Base-by-base conservation (phyloP, 495 filamentous ascomycete species). In the Stereocaulon alpinum region DNA sequence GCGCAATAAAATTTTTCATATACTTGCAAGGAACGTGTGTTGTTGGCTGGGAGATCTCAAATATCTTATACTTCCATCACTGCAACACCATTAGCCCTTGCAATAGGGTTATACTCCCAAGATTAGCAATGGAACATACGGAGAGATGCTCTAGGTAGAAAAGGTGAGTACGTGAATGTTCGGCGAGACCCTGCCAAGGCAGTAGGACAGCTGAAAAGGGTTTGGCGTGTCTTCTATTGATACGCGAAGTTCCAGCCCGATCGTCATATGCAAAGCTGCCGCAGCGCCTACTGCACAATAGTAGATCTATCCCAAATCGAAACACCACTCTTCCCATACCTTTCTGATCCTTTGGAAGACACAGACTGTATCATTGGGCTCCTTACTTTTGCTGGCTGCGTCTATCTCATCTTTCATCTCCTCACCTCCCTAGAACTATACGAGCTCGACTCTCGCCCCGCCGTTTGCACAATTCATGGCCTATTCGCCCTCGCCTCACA, bases 401-500 rank as follows among this genome's bases (percentile, higher is more conserved):
- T 34, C 4, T 12, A 11, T 34, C 49, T 6, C 34, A 43, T 22
- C 15, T 24, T 34, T n/a, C 15, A 15, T 24, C 40, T 22, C 32
- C 18, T 41, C 56, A 29, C 34, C 40, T 50, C 7, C 9, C 12
- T n/a, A n/a, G n/a, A n/a, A n/a, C 40, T 34, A n/a, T 58, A 11
- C 45, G 24, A 17, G n/a, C 9, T 32, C 22, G 5, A 40, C 5
- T 22, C 11, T 30, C 17, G 34, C 6, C 10, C 37, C 47, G 15
- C n/a, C 20, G 15, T 37, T 27, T 20, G 6, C 37, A 7, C 40
- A 30, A 20, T 51, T 42, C 41, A 68, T 68, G 66, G 66, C 65
- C 47, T 61, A 64, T 44, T 67, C 66, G 15, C 65, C 65, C 17
- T 67, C 66, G n/a, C 64, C 61, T 56, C 58, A 59, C n/a, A 45